Conservation (phyloP, 2,329 filamentous ascomycete species). For the Cercospora sp. region DNA sequence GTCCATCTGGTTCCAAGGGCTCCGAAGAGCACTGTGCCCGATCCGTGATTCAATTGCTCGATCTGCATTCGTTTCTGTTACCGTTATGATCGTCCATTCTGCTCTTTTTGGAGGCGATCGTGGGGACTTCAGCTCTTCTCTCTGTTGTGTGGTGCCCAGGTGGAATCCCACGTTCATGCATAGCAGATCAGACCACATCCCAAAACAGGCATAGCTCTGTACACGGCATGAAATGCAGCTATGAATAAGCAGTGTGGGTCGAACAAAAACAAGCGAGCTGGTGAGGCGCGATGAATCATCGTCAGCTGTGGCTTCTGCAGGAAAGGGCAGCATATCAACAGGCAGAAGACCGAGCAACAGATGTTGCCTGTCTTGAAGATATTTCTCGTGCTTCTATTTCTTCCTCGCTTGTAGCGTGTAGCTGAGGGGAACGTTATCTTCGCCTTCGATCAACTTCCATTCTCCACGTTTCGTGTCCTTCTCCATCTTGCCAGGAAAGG, state of each 20-base stretch:
- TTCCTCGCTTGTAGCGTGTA: conserved; percentile 12
- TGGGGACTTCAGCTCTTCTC: not conserved
- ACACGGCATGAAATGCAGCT: not conserved
- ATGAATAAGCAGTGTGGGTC: not conserved
- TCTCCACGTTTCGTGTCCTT: conserved; percentile 10
- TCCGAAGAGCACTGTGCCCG: not conserved
- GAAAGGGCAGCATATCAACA: not conserved
- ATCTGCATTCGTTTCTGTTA: not conserved
- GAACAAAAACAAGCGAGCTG: not conserved
- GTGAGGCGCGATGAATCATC: not conserved
- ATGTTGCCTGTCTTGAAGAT: not conserved
- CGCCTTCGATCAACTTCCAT: conserved; percentile 4
- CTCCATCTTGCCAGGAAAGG: conserved; percentile 26
- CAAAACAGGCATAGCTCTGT: not conserved
- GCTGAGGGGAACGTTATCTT: conserved; percentile 11
- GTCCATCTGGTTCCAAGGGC: not conserved
- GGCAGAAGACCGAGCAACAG: not conserved
- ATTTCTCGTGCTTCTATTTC: not conserved
- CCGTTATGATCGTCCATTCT: not conserved
- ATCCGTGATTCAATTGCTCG: not conserved
- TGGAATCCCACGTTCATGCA: not conserved
- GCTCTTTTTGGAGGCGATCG: not conserved
- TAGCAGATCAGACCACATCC: not conserved
- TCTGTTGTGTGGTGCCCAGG: not conserved
- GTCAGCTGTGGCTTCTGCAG: not conserved